Evolutionary conservation across 2,329 filamentous ascomycete genomes (phyloP), one percentile per base, ranked within the genome.

Genomic region (Metarhizium rileyi): DNA sequence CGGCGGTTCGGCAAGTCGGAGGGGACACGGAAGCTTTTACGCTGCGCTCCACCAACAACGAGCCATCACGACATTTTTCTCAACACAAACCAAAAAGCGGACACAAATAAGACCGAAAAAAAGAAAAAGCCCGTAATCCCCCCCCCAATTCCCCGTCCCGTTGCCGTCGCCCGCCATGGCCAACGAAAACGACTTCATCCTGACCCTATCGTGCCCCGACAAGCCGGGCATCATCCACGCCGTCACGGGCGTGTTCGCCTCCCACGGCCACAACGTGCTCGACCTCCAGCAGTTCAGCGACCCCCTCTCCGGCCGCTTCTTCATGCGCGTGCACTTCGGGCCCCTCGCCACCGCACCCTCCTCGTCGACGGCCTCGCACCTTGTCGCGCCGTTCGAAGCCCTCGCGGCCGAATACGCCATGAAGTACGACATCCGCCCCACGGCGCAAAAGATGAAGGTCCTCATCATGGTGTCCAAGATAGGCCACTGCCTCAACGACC

Each of bases 381-480:
- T 89, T 44, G 66, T 62, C 7, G 66, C 63, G 50, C 75, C 78
- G 6, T 83, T 91, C 58, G 68, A 72, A 26, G 67, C 73, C 40
- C 79, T 88, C 47, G 84, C 84, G 3, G 59, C 69, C 47, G 73
- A 82, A 25, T 78, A 88, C 69, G 62, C 73, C 51, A 86, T 89
- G 81, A 73, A 81, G 59, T 89, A 86, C 70, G 76, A 86, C 58
- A 76, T 93, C 58, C 77, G 82, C 14, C 79, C 84, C 3, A 77
- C 81, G 12, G 70, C 80, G 46, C 74, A 81, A 60, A 90, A 89
- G 71, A 83, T 84, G 50, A 78, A 82, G 56, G 83, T 90, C 45
- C 73, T 93, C 59, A 88, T 93, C 73, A 91, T 93, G 87, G 87
- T 91, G 27, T 90, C 86, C 61, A 90, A 90, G 72, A 90, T 89